Evolutionary conservation across 1,284 basidiomycete genomes (phyloP), one percentile per base, ranked within the genome.

Genomic region (Papiliotrema nemorosa): DNA sequence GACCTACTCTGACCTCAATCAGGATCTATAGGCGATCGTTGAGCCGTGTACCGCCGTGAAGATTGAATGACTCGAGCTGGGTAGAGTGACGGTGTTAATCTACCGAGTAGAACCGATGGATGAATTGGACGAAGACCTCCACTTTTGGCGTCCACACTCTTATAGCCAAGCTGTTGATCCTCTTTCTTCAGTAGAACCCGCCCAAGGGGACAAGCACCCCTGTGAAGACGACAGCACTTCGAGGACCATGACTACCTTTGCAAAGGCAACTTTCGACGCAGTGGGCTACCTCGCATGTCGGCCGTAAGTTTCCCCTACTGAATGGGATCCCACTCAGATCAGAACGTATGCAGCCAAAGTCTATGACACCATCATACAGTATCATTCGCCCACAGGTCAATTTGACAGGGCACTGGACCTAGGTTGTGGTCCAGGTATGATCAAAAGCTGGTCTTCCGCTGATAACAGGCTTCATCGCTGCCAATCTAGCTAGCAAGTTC

Each of bases 401-500:
- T 56, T 54, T 40, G 55, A 58, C n/a, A 54, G 62, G 4, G 72
- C 70, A 0, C 76, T 89, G 0, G 88, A 91, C 63, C 69, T 91
- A 1, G 89, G 89, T 2, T 91, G 88, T 71, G 89, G 89, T 27
- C 88, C 88, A 6, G 88, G 87, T 84, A 54, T 25, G 61, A 48
- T 18, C 33, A 37, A 35, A 16, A 39, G 38, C 21, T 29, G 16
- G 27, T 39, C 16, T 45, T 39, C 21, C 26, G 40, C 40, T 47
- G 31, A 12, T 41, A 16, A 26, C 85, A 74, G 87, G 65, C 27
- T 70, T 70, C 50, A 56, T 85, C 39, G 88, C 86, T 0, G 65
- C 78, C 7, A 79, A 80, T 40, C 77, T 90, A 14, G 76, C 77
- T 0, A 76, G 66, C 1, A 54, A 52, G 0, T 92, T 93, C 73